A percentile compares a stretch with the other conserved stretches of the same genome.
phyloP scores from a whole-genome alignment of 371 early-diverging fungal species.

The Mortierella sp. region DNA sequence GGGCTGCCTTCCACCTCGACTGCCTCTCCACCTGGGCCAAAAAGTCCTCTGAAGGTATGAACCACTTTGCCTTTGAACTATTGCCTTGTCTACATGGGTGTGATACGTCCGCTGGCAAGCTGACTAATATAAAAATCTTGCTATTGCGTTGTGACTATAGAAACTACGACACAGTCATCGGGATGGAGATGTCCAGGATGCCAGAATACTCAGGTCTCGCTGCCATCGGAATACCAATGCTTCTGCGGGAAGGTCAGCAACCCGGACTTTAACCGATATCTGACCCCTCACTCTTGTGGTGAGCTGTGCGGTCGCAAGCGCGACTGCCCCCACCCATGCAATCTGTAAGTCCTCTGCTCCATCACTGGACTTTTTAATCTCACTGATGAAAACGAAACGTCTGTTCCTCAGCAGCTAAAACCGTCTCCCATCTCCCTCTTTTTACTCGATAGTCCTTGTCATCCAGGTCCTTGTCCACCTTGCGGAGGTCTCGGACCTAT shows the following conservation, averaged over 20 bases:
- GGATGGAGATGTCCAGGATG: conserved; percentile 97
- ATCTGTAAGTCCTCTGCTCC: conserved; percentile 62
- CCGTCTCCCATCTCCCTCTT: conserved; percentile 48
- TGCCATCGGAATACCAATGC: conserved; percentile 84
- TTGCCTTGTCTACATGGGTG: background rate
- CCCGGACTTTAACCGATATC: conserved; percentile 73
- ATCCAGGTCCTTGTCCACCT: conserved; percentile 96
- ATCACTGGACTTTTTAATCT: background rate
- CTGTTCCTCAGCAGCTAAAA: background rate
- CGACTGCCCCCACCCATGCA: conserved; percentile 78
- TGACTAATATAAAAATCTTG: conserved; percentile 33
- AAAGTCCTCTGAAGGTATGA: conserved; percentile 71
- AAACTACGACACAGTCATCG: conserved; percentile 21
- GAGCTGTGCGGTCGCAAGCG: conserved; percentile 77
- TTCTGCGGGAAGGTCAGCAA: conserved; percentile 89
- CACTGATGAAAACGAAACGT: background rate
- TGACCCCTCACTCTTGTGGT: conserved; percentile 90
- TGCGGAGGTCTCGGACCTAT: conserved; percentile 86
- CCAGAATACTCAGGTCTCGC: conserved; percentile 75
- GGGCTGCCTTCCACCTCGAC: conserved; percentile 89
- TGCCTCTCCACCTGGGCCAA: conserved; percentile 85
- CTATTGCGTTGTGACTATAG: conserved; percentile 49
- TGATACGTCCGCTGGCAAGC: background rate
- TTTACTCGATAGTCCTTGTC: conserved; percentile 75
- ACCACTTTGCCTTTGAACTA: background rate